Conservation (phyloP, 169 alveolate genomes). For the Plasmodium reichenowi region DNA sequence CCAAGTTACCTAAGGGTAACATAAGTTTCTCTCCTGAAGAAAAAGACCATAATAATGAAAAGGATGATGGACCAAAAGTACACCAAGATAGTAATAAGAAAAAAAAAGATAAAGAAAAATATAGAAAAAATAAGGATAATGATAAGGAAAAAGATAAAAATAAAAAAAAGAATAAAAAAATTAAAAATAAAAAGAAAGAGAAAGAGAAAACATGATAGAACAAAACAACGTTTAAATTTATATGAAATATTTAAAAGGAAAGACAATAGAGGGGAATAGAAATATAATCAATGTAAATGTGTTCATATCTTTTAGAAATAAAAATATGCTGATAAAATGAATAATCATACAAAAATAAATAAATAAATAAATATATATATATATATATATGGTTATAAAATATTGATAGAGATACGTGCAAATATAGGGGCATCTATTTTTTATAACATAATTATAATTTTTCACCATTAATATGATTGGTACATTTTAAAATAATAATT, state of each 20-base stretch:
- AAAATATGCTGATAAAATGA: too few relatives aligned
- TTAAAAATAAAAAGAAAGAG: slow-evolving; percentile 8
- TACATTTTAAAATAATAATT: too few relatives aligned
- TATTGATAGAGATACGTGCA: too few relatives aligned
- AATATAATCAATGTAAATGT: too few relatives aligned
- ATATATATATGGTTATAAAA: too few relatives aligned
- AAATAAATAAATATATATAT: too few relatives aligned
- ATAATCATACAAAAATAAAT: too few relatives aligned
- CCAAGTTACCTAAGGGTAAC: not conserved
- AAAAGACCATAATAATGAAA: not conserved
- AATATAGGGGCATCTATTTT: too few relatives aligned
- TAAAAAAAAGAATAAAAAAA: slow-evolving; percentile 19
- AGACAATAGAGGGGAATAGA: not conserved
- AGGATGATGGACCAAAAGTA: not conserved
- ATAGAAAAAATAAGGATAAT: not conserved
- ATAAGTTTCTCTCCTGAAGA: slow-evolving; percentile 4
- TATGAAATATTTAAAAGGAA: not conserved
- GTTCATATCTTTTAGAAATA: too few relatives aligned
- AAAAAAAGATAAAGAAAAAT: not conserved
- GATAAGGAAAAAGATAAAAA: slow-evolving; percentile 11
- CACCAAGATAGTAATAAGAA: not conserved
- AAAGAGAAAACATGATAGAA: slow-evolving; percentile 14
- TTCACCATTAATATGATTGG: too few relatives aligned
- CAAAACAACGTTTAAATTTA: not conserved
- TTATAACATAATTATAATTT: too few relatives aligned